A percentile compares a stretch with the other conserved stretches of the same genome.
phyloP scores from a whole-genome alignment of 371 early-diverging fungal species.

The Mortierella sp. region DNA sequence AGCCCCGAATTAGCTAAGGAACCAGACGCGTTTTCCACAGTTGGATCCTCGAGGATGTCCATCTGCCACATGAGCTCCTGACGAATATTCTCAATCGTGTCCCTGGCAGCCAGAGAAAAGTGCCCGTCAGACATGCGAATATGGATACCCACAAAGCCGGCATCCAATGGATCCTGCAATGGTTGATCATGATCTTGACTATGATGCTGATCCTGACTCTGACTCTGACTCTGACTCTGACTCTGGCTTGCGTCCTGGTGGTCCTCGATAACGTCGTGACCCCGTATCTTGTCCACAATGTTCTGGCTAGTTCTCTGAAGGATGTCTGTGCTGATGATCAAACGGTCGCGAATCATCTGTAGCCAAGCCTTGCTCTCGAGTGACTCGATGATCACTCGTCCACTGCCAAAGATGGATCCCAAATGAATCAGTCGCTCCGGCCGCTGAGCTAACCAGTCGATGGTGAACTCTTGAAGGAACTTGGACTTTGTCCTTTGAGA shows the following conservation, averaged over 20 bases:
- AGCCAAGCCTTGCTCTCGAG: conserved; percentile 54
- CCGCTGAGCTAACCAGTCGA: conserved; percentile 58
- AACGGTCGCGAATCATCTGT: conserved; percentile 32
- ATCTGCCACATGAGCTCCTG: conserved; percentile 51
- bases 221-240: too few relatives aligned
- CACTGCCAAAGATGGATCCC: conserved; percentile 71
- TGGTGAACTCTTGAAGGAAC: conserved; percentile 56
- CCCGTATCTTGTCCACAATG: conserved; percentile 36
- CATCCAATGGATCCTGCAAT: conserved; percentile 14
- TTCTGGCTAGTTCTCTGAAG: conserved; percentile 39
- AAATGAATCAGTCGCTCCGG: conserved; percentile 61
- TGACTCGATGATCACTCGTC: conserved; percentile 60
- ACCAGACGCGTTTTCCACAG: neutral
- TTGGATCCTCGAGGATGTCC: conserved; percentile 9
- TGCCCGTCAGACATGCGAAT: conserved; percentile 54
- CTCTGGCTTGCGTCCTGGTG: neutral
- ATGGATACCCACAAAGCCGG: conserved; percentile 50
- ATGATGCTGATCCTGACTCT: too few relatives aligned
- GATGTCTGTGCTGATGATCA: conserved; percentile 42
- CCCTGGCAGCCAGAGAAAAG: conserved; percentile 44
- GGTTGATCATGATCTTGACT: neutral
- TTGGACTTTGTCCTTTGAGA: conserved; percentile 35
- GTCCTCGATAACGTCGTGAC: neutral
- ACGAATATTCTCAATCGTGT: conserved; percentile 47
- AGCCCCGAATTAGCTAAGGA: neutral